A percentile compares a stretch with the other conserved stretches of the same genome.
Evolutionary conservation across 345 rosid species (phyloP).

Genomic region (Aegle marmelos): DNA sequence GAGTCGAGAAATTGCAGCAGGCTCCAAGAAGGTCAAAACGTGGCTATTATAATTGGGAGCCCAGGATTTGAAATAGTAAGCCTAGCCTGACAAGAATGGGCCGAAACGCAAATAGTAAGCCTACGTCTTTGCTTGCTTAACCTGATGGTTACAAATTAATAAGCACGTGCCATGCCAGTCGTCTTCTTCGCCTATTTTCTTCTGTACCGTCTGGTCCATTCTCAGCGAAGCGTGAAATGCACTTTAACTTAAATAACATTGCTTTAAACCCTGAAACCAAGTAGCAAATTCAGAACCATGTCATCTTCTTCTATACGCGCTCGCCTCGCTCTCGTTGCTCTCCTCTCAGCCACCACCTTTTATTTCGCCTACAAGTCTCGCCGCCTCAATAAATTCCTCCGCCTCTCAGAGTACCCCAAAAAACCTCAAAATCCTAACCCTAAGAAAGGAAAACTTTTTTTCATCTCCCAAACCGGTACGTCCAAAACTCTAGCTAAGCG

Average conservation of each 20-base stretch:
- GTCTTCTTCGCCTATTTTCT: not conserved
- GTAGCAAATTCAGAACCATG: constrained; percentile 25
- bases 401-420: constrained; percentile 24
- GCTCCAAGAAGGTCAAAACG: too few relatives aligned
- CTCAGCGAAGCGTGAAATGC: not conserved
- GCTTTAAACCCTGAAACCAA: not conserved
- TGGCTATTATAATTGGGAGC: too few relatives aligned
- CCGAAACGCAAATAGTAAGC: not conserved
- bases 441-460: constrained; percentile 60
- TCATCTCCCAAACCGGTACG: constrained; percentile 81
- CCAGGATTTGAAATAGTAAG: not conserved
- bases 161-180: not conserved
- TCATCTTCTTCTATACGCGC: constrained; percentile 46
- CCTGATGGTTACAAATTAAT: not conserved
- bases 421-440: constrained; percentile 31
- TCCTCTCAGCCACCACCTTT: constrained; percentile 79
- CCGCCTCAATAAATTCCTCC: constrained; percentile 43
- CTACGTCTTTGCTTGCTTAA: not conserved
- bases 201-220: not conserved
- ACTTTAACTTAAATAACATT: not conserved
- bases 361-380: constrained; percentile 83
- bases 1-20: not conserved
- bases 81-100: not conserved
- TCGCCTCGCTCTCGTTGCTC: constrained; percentile 62
- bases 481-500: constrained; percentile 65